These are phyloP conservation scores for Rhododendron henanense DNA, from an alignment of 148 eudicot species.

Conservation along the genomic window DNA sequence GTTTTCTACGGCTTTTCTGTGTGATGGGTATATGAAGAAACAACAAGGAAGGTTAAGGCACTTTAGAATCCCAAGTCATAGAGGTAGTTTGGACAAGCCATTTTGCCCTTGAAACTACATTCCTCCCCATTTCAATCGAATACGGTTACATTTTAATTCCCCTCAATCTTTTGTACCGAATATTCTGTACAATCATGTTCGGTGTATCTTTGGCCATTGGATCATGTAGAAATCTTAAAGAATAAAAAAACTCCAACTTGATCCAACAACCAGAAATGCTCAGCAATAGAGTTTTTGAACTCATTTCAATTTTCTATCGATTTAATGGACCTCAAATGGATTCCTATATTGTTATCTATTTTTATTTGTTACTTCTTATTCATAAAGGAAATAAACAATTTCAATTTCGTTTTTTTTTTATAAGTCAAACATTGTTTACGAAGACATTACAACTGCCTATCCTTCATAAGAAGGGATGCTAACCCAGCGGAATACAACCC, in stretches of 20 bases:
- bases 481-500: no score
- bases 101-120: conserved; percentile 57
- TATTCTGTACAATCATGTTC: not conserved
- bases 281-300: no score
- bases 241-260: not conserved
- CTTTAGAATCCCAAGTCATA: conserved; percentile 74
- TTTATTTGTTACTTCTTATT: no score
- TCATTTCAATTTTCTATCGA: no score
- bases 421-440: no score
- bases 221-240: not conserved
- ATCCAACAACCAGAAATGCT: not conserved
- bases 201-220: not conserved
- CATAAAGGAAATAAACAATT: no score
- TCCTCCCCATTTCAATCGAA: not conserved
- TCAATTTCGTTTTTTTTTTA: no score
- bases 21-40: conserved; percentile 84
- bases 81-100: conserved; percentile 43
- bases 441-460: no score
- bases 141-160: not conserved
- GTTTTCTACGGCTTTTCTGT: conserved; percentile 69
- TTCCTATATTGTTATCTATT: no score
- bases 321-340: no score
- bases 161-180: no score
- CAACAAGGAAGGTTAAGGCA: conserved; percentile 94
- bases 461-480: no score